Conservation (phyloP, 176 grass and related monocot species). For the Cocos nucifera region DNA sequence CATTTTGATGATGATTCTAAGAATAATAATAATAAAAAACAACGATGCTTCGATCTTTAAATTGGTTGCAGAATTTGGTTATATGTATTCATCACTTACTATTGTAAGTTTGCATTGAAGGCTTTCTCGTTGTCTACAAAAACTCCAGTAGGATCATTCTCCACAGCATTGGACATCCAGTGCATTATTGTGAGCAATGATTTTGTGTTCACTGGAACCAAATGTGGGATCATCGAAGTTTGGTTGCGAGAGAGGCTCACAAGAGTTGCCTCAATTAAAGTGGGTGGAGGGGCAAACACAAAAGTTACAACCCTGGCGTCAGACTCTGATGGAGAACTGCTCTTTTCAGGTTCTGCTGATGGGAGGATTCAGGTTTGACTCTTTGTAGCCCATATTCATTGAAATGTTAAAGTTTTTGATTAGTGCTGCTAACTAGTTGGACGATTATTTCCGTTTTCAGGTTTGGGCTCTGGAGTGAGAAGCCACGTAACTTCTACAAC, state of each 20-base stretch:
- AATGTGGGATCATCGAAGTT: slow-evolving; percentile 1
- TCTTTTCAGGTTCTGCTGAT: slow-evolving; percentile 1
- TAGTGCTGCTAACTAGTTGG: not conserved
- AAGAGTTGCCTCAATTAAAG: not conserved
- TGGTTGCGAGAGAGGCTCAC: not conserved
- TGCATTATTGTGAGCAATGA: not conserved
- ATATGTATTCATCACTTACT: not conserved
- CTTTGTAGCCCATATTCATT: not conserved
- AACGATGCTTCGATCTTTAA: not conserved
- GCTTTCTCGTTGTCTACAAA: not conserved
- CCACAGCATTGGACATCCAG: not conserved
- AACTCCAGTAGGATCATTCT: not conserved
- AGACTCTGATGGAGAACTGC: not conserved
- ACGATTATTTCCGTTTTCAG: not conserved
- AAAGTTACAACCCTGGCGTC: not conserved
- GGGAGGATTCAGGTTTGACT: slow-evolving; percentile 1
- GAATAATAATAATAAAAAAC: too few relatives aligned
- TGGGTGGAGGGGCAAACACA: not conserved
- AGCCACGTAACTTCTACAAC: not conserved
- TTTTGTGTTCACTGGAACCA: slow-evolving; percentile 3
- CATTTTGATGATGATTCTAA: too few relatives aligned
- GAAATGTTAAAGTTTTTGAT: not conserved
- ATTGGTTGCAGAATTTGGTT: not conserved
- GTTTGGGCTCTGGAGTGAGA: not conserved
- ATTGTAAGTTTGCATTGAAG: not conserved